A percentile compares a stretch with the other conserved stretches of the same genome.
Conservation (phyloP, 164 flowering plant species). For the Magnolia kwangsiensis region DNA sequence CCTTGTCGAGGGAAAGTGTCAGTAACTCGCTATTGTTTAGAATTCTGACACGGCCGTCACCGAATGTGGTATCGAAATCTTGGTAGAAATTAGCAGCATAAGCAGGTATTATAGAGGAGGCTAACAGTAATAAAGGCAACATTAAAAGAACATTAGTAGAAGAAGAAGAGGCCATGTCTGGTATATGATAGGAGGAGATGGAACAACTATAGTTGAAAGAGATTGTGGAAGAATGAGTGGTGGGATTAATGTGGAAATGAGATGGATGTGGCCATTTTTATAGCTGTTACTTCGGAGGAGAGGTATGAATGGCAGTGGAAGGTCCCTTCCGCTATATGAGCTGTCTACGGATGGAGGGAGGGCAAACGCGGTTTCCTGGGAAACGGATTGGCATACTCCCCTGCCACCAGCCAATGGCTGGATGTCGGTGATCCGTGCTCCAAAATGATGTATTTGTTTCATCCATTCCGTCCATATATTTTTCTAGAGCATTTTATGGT, state of each 20-base stretch:
- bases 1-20: slow-evolving; percentile 3
- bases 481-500: too few relatives aligned
- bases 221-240: not conserved
- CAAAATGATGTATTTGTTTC: too few relatives aligned
- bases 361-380: not conserved
- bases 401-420: too few relatives aligned
- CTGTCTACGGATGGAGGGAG: not conserved
- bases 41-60: slow-evolving; percentile 2
- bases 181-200: not conserved
- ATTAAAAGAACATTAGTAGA: not conserved
- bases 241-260: not conserved
- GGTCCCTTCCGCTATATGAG: not conserved
- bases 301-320: not conserved
- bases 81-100: slow-evolving; percentile 1
- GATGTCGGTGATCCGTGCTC: too few relatives aligned
- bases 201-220: not conserved
- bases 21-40: slow-evolving; percentile 3
- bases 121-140: not conserved
- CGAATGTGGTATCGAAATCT: slow-evolving; percentile 7
- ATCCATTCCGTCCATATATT: too few relatives aligned
- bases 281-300: not conserved
- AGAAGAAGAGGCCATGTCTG: not conserved
- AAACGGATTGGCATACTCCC: too few relatives aligned
- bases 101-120: slow-evolving; percentile 1
- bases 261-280: not conserved